Evolutionary conservation across 2,329 filamentous ascomycete genomes (phyloP).

Genomic region (Septoria petroselini): DNA sequence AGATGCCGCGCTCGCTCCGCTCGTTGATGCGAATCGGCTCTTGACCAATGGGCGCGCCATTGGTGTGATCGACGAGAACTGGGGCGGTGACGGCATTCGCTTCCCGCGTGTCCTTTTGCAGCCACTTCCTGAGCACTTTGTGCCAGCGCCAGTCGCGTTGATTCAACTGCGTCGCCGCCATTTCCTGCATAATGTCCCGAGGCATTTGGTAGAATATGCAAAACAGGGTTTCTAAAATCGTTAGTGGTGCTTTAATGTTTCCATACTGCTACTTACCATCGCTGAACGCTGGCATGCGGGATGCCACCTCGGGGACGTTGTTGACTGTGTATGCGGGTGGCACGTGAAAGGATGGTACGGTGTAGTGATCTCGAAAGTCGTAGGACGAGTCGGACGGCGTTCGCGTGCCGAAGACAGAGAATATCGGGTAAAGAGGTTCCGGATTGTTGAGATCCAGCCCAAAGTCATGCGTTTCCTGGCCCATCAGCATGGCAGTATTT

Average conservation of each 20-base stretch:
- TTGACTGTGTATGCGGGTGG: slow-evolving; percentile 64
- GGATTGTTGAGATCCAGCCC: slow-evolving; percentile 59
- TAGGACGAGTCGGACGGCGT: slow-evolving; percentile 36
- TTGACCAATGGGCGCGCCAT: slow-evolving; percentile 27
- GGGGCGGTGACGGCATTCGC: slow-evolving; percentile 32
- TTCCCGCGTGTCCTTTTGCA: slow-evolving; percentile 53
- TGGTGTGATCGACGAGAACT: slow-evolving; percentile 32
- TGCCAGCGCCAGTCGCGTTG: slow-evolving; percentile 55
- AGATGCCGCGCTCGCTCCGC: slow-evolving; percentile 51
- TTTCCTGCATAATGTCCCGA: slow-evolving; percentile 62
- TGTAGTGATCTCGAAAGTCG: slow-evolving; percentile 46
- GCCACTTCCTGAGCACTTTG: slow-evolving; percentile 53
- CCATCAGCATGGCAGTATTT: slow-evolving; percentile 50
- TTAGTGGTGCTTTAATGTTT: slow-evolving; percentile 10
- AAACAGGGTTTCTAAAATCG: slow-evolving; percentile 62
- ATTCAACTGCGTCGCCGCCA: slow-evolving; percentile 60
- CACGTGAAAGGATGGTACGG: slow-evolving; percentile 62
- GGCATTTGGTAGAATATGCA: slow-evolving; percentile 69
- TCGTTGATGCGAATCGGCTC: slow-evolving; percentile 46
- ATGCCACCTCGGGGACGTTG: slow-evolving; percentile 60
- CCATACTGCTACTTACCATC: slow-evolving; percentile 37
- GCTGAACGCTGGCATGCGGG: slow-evolving; percentile 36
- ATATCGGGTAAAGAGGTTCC: slow-evolving; percentile 59
- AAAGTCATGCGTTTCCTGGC: slow-evolving; percentile 62
- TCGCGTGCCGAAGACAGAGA: slow-evolving; percentile 59